Conservation (phyloP, 208 protist genomes). For the Wallacemonas sp. region DNA sequence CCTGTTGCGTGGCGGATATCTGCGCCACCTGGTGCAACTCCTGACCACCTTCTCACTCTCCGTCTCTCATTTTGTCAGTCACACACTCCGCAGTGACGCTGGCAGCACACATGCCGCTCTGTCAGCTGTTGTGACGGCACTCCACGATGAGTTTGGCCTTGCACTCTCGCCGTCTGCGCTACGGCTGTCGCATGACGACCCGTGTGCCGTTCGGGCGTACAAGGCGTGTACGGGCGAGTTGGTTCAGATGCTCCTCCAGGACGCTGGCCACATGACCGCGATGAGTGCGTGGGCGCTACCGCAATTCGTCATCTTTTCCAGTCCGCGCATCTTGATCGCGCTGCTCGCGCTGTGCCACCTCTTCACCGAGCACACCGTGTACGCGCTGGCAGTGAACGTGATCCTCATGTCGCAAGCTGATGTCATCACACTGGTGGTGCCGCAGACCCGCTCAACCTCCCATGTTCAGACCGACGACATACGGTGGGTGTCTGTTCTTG, state of each 20-base stretch:
- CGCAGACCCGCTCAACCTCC: not conserved
- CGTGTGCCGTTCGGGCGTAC: not conserved
- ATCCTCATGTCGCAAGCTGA: constrained; percentile 55
- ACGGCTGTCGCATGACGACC: not conserved
- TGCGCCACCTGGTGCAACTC: constrained; percentile 31
- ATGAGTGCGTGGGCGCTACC: constrained; percentile 52
- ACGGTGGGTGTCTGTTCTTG: not conserved
- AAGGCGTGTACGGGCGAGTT: constrained; percentile 1
- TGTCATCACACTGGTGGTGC: constrained; percentile 30
- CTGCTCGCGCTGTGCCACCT: constrained; percentile 33
- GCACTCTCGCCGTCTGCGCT: constrained; percentile 24
- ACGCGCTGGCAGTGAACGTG: constrained; percentile 39
- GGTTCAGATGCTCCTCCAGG: not conserved
- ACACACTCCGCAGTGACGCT: not conserved
- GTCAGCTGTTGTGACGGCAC: constrained; percentile 15
- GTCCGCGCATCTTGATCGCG: constrained; percentile 29
- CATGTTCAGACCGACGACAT: not conserved
- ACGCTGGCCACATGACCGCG: constrained; percentile 9
- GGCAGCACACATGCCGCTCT: not conserved
- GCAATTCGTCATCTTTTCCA: constrained; percentile 60
- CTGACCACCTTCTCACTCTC: constrained; percentile 39
- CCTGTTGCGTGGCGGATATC: constrained; percentile 23
- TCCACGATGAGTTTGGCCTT: constrained; percentile 72
- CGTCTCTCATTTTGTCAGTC: constrained; percentile 24
- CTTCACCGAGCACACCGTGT: constrained; percentile 29